Evolutionary conservation across 1,284 basidiomycete species (phyloP), one percentile per base, ranked within the genome.

Genomic region (Sanghuangporus weigelae): DNA sequence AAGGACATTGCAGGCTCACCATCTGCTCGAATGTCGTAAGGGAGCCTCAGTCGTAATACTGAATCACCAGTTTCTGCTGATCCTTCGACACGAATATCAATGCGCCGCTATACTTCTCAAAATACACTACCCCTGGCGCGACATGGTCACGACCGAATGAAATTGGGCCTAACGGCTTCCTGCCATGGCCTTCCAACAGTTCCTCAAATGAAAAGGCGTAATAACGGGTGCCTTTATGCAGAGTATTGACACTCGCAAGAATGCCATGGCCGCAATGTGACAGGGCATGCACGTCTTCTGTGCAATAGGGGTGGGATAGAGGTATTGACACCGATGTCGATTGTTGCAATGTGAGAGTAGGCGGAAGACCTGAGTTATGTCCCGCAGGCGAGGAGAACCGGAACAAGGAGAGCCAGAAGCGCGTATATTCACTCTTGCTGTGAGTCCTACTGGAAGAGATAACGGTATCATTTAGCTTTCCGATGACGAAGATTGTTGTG

Each of bases 141-240:
- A 63, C 56, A 23, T 10, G 23, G 21, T 51, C 55, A 10, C 56
- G 55, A 11, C 61, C 61, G 44, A 63, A 63, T 12, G 31, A 49
- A 19, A 63, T 51, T 21, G 40, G 55, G 1, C 56, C 42, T 16
- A 58, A 39, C 23, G 40, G 1, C 36, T 40, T n/a, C 21, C 12
- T n/a, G 5, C 7, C 31, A 21, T 36, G n/a, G 2, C 61, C 56
- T 7, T 58, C 56, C 7, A 63, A 19, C 21, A 63, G 12, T n/a
- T 21, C n/a, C 11, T 57, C 61, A 16, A 58, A 19, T 14, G 61
- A 50, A 16, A 63, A 48, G 10, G 55, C 61, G 21, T 51, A 63
- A 44, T 57, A 57, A 1, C 56, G 42, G 11, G 21, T 48, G 19
- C 49, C 55, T 23, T 51, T 38, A 38, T 57, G 55, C 46, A 51